Percentiles rank a stretch among this genome's conserved stretches.
Conservation (phyloP, 441 rosid genomes). For the Arabidopsis hybrid region DNA sequence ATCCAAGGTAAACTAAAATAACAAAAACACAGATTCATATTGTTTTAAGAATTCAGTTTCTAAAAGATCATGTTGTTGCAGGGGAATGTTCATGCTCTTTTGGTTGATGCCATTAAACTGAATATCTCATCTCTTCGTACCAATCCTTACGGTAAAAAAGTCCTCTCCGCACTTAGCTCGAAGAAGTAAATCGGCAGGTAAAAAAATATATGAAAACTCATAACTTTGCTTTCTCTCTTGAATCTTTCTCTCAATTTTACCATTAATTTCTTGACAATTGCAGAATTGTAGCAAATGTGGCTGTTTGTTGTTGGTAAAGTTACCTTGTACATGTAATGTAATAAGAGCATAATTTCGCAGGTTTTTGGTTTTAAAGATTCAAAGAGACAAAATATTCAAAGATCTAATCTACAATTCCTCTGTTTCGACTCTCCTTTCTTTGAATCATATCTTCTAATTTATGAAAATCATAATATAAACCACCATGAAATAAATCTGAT, state of each 20-base stretch:
- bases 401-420: slow-evolving; percentile 3
- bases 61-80: slow-evolving; percentile 38
- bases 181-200: slow-evolving; percentile 60
- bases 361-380: slow-evolving; percentile 20
- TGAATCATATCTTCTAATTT: not conserved
- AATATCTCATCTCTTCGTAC: slow-evolving; percentile 65
- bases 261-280: slow-evolving; percentile 13
- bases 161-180: slow-evolving; percentile 65
- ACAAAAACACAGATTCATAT: no score
- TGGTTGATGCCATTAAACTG: slow-evolving; percentile 75
- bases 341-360: slow-evolving; percentile 35
- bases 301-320: slow-evolving; percentile 45
- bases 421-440: slow-evolving; percentile 14
- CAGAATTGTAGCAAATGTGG: slow-evolving; percentile 43
- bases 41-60: not conserved
- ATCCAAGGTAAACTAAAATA: slow-evolving; percentile 58
- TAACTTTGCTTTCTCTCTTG: not conserved
- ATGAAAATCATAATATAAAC: not conserved
- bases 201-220: not conserved
- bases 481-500: no score
- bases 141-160: slow-evolving; percentile 86
- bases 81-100: slow-evolving; percentile 67
- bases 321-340: slow-evolving; percentile 39
- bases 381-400: not conserved
- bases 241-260: not conserved